Percentiles rank a stretch among this genome's conserved stretches.
These are phyloP conservation scores for Camellia japonica DNA, from an alignment of 148 eudicot species.

Conservation along the genomic window DNA sequence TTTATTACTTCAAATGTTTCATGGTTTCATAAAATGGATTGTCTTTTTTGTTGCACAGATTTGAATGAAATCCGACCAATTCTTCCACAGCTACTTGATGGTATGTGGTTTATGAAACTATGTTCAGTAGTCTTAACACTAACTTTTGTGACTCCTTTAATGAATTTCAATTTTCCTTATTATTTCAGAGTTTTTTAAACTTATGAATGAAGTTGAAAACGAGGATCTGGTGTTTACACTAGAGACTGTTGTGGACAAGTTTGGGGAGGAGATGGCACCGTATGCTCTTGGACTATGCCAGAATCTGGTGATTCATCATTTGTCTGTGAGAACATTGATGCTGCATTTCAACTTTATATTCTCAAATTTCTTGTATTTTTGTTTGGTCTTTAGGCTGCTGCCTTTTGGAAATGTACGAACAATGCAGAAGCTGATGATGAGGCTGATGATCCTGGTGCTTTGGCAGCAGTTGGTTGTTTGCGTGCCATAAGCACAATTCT, in stretches of 20 bases:
- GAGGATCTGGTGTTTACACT: slow-evolving; percentile 97
- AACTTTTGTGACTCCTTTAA: not conserved
- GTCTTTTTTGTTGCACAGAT: slow-evolving; percentile 43
- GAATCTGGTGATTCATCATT: slow-evolving; percentile 59
- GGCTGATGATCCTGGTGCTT: slow-evolving; percentile 94
- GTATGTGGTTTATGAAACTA: slow-evolving; percentile 33
- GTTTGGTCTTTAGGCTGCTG: slow-evolving; percentile 60
- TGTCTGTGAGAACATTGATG: not conserved
- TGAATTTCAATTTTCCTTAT: slow-evolving; percentile 1
- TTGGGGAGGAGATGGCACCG: slow-evolving; percentile 99
- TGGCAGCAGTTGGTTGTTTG: slow-evolving; percentile 98
- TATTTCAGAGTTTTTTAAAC: slow-evolving; percentile 78
- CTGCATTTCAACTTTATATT: not conserved
- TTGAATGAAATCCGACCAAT: slow-evolving; percentile 86
- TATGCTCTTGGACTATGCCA: slow-evolving; percentile 96
- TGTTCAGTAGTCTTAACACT: not conserved
- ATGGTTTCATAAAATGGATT: not conserved
- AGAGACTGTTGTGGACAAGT: slow-evolving; percentile 95
- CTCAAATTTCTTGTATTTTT: slow-evolving; percentile 11
- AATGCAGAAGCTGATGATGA: slow-evolving; percentile 88
- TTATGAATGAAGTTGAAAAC: slow-evolving; percentile 96
- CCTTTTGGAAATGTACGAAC: slow-evolving; percentile 91
- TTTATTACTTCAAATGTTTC: not conserved
- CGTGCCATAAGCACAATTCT: slow-evolving; percentile 98
- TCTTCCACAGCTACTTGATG: slow-evolving; percentile 91